Evolutionary conservation across 768 basidiomycete genomes (phyloP), one percentile per base, ranked within the genome.

Genomic region (Boletus pseudopeckii): DNA sequence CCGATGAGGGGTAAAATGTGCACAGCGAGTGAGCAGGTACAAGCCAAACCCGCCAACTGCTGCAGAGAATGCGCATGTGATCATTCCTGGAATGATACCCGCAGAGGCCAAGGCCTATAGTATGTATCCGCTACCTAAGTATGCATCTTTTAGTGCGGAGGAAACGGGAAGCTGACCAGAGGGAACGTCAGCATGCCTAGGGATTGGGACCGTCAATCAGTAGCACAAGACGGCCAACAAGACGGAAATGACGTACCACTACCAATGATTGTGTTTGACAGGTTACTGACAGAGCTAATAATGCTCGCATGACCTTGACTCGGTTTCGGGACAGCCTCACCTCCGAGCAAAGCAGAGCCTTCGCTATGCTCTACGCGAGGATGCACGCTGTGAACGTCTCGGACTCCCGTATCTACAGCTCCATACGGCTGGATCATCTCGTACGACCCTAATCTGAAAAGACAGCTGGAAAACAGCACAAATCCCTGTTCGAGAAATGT

Each of bases 241-340:
- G 5, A 33, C 28, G 11, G 26, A 18, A 34, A 54, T 20, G 28
- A 78, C 80, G 63, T 68, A 84, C 92, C 92, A 50, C 89, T 95
- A 14, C 93, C 93, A 60, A 97, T 87, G 62, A 95, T 92, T 0
- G 94, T 97, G 61, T 97, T 97, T 24, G 84, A 75, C 40, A 97
- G 74, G 64, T 93, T 93, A 59, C 88, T 85, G 48, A 90, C 77
- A 46, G 83, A 84, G 58, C 88, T 88, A 18, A 76, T 58, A 26
- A 92, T 68, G 40, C 74, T 81, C 11, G 90, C 92, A 69, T 81
- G 82, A 0, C 92, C 92, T 18, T 88, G 86, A 51, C 57, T 69
- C 46, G 53, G 63, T 47, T 67, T 68, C 41, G 51, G 54, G 30
- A 14, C 50, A 18, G 53, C 54, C 44, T 71, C 78, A 17, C 48